Evolutionary conservation across 805 yeast genomes (phyloP).

Genomic region (Myxozyma melibiosi): DNA sequence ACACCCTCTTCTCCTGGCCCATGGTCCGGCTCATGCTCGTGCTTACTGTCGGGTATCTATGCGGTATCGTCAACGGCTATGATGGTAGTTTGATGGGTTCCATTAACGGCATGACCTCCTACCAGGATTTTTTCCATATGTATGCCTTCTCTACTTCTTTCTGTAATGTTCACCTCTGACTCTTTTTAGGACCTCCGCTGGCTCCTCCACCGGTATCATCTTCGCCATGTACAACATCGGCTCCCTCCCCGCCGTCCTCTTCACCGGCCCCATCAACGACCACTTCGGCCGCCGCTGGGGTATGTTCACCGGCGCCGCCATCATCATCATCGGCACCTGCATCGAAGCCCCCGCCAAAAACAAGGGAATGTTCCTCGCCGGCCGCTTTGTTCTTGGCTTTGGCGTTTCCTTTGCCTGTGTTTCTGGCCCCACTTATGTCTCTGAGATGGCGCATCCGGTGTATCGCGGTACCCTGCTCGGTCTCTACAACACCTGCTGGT

Average conservation of each 20-base stretch:
- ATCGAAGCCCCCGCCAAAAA: slow-evolving; percentile 21
- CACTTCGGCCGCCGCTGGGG: slow-evolving; percentile 24
- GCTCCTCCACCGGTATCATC: slow-evolving; percentile 19
- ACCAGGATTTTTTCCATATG: slow-evolving; percentile 15
- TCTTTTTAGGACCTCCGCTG: slow-evolving; percentile 7
- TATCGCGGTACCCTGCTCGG: slow-evolving; percentile 44
- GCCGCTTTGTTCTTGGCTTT: slow-evolving; percentile 29
- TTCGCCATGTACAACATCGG: slow-evolving; percentile 25
- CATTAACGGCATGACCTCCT: slow-evolving; percentile 18
- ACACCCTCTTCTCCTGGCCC: no score
- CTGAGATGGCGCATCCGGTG: slow-evolving; percentile 28
- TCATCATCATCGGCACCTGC: slow-evolving; percentile 19
- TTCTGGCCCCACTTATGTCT: slow-evolving; percentile 17
- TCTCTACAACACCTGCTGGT: slow-evolving; percentile 55
- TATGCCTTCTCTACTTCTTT: neutral
- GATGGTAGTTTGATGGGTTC: slow-evolving; percentile 23
- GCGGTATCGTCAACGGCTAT: slow-evolving; percentile 22
- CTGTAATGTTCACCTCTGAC: slow-evolving; percentile 23
- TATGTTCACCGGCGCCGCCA: slow-evolving; percentile 14
- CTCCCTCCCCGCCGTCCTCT: slow-evolving; percentile 9
- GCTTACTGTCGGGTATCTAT: slow-evolving; percentile 8
- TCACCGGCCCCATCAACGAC: slow-evolving; percentile 24
- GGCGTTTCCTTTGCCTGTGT: slow-evolving; percentile 14
- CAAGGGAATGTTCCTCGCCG: slow-evolving; percentile 24
- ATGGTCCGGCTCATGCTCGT: slow-evolving; percentile 17